Evolutionary conservation across 169 alveolate species (phyloP).

Genomic region (Cryptosporidium sp.): DNA sequence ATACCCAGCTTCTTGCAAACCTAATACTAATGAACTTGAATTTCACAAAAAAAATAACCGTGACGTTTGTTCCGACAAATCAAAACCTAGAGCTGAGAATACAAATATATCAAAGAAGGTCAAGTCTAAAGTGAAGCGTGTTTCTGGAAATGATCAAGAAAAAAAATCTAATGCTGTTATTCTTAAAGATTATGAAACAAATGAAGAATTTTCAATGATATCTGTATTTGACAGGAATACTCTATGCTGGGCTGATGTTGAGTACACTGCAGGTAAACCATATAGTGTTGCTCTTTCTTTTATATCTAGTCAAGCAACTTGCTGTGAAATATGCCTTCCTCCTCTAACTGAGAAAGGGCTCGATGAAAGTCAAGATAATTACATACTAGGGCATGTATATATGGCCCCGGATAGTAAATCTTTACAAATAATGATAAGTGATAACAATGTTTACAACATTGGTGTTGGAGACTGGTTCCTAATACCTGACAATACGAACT

Average conservation of each 20-base stretch:
- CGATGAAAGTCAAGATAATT: conserved; percentile 73
- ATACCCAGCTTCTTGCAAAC: background rate
- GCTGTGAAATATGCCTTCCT: conserved; percentile 72
- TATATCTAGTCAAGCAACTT: conserved; percentile 75
- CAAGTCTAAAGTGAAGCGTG: background rate
- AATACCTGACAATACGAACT: conserved; percentile 68
- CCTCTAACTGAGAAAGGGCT: conserved; percentile 71
- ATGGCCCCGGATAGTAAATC: conserved; percentile 67
- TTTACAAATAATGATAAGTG: conserved; percentile 69
- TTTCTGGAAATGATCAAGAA: background rate
- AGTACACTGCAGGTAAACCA: conserved; percentile 64
- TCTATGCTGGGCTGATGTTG: conserved; percentile 75
- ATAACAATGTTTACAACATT: conserved; percentile 51
- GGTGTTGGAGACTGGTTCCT: conserved; percentile 73
- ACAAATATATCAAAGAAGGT: background rate
- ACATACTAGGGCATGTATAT: conserved; percentile 69
- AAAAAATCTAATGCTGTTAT: conserved; percentile 56
- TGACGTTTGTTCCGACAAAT: background rate
- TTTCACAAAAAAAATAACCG: background rate
- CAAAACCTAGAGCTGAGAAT: background rate
- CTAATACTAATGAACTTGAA: background rate
- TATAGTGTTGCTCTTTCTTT: conserved; percentile 71
- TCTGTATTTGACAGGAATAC: conserved; percentile 55
- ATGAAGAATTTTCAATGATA: conserved; percentile 45
- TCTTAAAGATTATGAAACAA: conserved; percentile 19